These are phyloP conservation scores for Suhomyces kunorum DNA, from an alignment of 1,139 yeast species.

Conservation along the genomic window DNA sequence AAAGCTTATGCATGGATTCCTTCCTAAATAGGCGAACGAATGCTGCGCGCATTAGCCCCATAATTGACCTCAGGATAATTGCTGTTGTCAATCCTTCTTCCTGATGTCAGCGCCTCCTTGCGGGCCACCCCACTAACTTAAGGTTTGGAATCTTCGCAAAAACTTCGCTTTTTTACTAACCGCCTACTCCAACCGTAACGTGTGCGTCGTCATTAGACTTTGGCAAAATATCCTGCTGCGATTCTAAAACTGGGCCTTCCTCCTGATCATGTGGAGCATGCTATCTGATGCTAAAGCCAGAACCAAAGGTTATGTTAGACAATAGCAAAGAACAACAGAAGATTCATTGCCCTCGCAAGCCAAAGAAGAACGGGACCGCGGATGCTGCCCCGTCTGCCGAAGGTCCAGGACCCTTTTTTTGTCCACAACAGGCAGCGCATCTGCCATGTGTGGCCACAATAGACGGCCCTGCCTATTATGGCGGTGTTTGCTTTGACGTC, in stretches of 20 bases:
- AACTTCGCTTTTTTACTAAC: constrained; percentile 5
- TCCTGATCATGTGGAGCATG: no score
- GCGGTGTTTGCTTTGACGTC: neutral
- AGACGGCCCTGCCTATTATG: neutral
- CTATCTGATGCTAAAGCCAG: no score
- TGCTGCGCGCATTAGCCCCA: neutral
- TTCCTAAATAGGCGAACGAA: neutral
- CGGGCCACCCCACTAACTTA: constrained; percentile 1
- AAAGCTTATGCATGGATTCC: neutral
- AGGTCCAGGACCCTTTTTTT: neutral
- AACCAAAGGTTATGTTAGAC: neutral
- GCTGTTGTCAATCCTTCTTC: neutral
- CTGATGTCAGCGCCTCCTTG: constrained; percentile 1
- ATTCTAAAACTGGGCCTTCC: neutral
- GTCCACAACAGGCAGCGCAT: neutral
- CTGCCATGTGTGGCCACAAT: neutral
- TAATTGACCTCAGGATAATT: neutral
- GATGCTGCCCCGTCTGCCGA: neutral
- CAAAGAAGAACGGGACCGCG: neutral
- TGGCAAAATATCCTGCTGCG: neutral
- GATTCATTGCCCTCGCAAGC: neutral
- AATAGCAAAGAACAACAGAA: neutral
- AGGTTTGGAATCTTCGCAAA: constrained; percentile 6
- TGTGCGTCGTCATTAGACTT: constrained; percentile 1
- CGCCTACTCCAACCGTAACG: constrained; percentile 1